Percentiles rank a stretch among this genome's conserved stretches.
Conservation (phyloP, 192 early-diverging fungal genomes). For the Coemansia asiatica region DNA sequence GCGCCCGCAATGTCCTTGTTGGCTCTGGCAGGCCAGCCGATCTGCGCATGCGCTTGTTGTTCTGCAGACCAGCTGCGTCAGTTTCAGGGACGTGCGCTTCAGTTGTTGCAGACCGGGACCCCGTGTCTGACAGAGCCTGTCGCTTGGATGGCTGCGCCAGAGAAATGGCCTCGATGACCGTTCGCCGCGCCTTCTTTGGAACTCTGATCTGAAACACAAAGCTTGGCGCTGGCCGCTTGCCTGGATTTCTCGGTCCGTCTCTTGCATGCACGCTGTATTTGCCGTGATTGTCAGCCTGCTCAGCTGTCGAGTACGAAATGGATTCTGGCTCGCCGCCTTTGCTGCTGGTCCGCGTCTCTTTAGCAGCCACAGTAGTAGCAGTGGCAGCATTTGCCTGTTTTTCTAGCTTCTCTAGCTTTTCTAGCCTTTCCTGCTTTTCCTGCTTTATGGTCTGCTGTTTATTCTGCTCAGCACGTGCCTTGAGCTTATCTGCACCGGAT, state of each 20-base stretch:
- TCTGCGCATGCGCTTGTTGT: background rate
- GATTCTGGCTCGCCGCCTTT: background rate
- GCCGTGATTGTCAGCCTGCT: background rate
- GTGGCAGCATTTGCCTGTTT: background rate
- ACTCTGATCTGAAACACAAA: slow-evolving; percentile 33
- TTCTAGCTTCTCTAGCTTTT: slow-evolving; percentile 3
- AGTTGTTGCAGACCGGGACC: background rate
- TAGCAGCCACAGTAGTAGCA: background rate
- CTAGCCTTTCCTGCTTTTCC: slow-evolving; percentile 11
- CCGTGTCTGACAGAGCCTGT: background rate
- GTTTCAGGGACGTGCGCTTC: background rate
- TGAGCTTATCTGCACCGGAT: slow-evolving; percentile 9
- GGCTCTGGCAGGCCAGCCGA: background rate
- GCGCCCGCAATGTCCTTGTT: background rate
- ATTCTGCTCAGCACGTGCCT: slow-evolving; percentile 5
- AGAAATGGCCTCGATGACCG: slow-evolving; percentile 30
- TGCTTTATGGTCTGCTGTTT: slow-evolving; percentile 3
- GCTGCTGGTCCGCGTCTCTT: slow-evolving; percentile 1
- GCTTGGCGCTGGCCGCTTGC: slow-evolving; percentile 19
- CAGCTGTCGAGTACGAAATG: no score
- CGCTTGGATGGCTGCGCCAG: slow-evolving; percentile 12
- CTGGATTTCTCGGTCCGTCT: background rate
- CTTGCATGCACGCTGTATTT: background rate
- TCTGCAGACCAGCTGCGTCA: background rate
- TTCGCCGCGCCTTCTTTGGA: slow-evolving; percentile 37